phyloP scores from a whole-genome alignment of 2,329 filamentous ascomycete genomes.

The Myriosclerotinia curreyana region DNA sequence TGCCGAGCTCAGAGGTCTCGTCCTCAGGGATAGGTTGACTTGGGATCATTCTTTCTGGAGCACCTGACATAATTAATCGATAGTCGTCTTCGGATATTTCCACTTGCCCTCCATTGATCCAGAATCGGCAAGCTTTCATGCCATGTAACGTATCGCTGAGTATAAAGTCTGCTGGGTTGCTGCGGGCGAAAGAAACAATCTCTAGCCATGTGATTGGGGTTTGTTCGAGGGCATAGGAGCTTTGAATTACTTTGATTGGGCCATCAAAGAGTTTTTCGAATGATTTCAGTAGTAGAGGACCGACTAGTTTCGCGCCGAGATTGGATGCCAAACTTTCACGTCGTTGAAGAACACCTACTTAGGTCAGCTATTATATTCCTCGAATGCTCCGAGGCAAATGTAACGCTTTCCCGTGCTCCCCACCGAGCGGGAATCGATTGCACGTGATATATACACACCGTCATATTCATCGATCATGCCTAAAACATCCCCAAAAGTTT shows the following conservation, averaged over 20 bases:
- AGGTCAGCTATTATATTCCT: constrained; percentile 21
- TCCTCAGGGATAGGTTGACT: constrained; percentile 80
- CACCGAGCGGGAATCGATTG: neutral
- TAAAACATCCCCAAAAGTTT: constrained; percentile 71
- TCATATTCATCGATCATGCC: constrained; percentile 76
- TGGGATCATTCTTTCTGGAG: constrained; percentile 77
- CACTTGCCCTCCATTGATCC: constrained; percentile 74
- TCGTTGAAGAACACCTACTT: constrained; percentile 68
- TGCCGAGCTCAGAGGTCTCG: constrained; percentile 79
- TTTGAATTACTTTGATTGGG: constrained; percentile 54
- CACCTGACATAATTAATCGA: constrained; percentile 77
- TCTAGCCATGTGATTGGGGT: constrained; percentile 76
- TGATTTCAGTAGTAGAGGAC: constrained; percentile 77
- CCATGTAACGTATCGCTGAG: constrained; percentile 67
- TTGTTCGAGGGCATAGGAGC: constrained; percentile 54
- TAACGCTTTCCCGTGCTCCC: neutral
- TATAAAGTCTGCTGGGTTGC: constrained; percentile 74
- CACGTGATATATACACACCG: constrained; percentile 42
- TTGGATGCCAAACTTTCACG: constrained; percentile 86
- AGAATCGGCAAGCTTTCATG: constrained; percentile 73
- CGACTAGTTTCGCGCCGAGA: constrained; percentile 77
- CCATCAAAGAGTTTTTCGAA: constrained; percentile 86
- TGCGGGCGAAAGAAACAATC: constrained; percentile 78
- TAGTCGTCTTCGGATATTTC: constrained; percentile 89
- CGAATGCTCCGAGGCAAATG: neutral